Evolutionary conservation across 2,329 filamentous ascomycete genomes (phyloP), one percentile per base, ranked within the genome.

Genomic region (Xylariaceae sp.): DNA sequence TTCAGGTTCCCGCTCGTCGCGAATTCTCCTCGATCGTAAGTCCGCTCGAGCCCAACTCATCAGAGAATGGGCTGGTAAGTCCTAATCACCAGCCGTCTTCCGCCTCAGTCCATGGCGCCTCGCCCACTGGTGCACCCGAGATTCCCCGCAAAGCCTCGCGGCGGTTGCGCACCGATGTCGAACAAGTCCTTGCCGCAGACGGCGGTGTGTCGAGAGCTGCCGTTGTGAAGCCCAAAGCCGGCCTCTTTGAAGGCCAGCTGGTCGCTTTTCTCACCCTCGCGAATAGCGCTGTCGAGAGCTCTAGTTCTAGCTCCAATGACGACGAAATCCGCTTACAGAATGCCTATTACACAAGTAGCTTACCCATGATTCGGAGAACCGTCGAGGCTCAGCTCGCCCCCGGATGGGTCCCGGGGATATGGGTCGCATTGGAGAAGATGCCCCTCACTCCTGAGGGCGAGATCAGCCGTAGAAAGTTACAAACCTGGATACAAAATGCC

Each of bases 401-500:
- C 35, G 64, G 63, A 11, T 61, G 62, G 8, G 54, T 70, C 2
- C 75, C 75, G 2, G 66, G 68, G 40, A 61, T 75, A 7, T 79
- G 75, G 74, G 64, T 77, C 16, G 65, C 72, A 3, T 56, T 78
- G 42, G 65, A 70, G 38, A 63, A 60, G 36, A 73, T 78, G 65
- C 73, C 73, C 6, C 42, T 68, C n/a, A 65, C 65, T 37, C 60
- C 64, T 1, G 53, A 61, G 11, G 70, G 69, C 12, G 61, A 66
- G 17, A 59, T 68, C 39, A 66, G 77, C 53, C 63, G 67, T 34
- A 65, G 73, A 23, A 67, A 64, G 45, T 53, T 79, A 35, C 74
- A 75, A 47, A 76, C 72, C 3, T 79, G 76, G 76, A 70, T 71
- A 21, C 74, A 78, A 58, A 77, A 78, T 50, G 68, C 73, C 37